Evolutionary conservation across 108 stramenopile species (phyloP).

Genomic region (Skeletonema menzelii): DNA sequence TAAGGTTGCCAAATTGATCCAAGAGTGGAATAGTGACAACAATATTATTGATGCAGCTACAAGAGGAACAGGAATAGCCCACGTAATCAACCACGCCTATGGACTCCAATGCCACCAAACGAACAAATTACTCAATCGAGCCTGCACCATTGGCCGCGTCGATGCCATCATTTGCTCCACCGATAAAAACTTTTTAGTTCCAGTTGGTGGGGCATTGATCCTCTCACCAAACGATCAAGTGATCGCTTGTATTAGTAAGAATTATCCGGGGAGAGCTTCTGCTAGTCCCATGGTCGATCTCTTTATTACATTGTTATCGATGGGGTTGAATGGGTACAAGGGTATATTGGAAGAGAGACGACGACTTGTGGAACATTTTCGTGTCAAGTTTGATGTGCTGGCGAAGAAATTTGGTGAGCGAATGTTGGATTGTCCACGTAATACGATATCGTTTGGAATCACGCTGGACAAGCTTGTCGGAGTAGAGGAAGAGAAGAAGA

Average conservation of each 20-base stretch:
- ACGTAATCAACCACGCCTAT: slow-evolving; percentile 99
- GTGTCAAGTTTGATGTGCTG: slow-evolving; percentile 48
- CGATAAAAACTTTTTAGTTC: slow-evolving; percentile 99
- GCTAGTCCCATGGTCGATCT: slow-evolving; percentile 93
- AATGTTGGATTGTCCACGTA: slow-evolving; percentile 76
- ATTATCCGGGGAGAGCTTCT: slow-evolving; percentile 97
- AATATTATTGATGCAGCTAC: neutral
- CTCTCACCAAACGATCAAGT: slow-evolving; percentile 70
- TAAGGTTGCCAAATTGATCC: slow-evolving; percentile 84
- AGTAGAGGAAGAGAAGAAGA: slow-evolving; percentile 16
- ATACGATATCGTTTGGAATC: slow-evolving; percentile 96
- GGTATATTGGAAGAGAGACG: slow-evolving; percentile 64
- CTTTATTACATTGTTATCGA: slow-evolving; percentile 95
- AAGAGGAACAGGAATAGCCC: slow-evolving; percentile 56
- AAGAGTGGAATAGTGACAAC: slow-evolving; percentile 28
- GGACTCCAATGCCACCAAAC: slow-evolving; percentile 91
- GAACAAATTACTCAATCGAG: slow-evolving; percentile 80
- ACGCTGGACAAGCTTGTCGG: slow-evolving; percentile 79
- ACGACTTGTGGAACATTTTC: slow-evolving; percentile 54
- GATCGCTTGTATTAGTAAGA: slow-evolving; percentile 82
- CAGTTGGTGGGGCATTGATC: slow-evolving; percentile 95
- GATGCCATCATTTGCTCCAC: slow-evolving; percentile 97
- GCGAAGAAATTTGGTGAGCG: slow-evolving; percentile 88
- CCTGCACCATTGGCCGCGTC: slow-evolving; percentile 89
- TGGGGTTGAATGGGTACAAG: slow-evolving; percentile 90